phyloP scores from a whole-genome alignment of 1,284 basidiomycete species.

The Heterobasidion occidentale region DNA sequence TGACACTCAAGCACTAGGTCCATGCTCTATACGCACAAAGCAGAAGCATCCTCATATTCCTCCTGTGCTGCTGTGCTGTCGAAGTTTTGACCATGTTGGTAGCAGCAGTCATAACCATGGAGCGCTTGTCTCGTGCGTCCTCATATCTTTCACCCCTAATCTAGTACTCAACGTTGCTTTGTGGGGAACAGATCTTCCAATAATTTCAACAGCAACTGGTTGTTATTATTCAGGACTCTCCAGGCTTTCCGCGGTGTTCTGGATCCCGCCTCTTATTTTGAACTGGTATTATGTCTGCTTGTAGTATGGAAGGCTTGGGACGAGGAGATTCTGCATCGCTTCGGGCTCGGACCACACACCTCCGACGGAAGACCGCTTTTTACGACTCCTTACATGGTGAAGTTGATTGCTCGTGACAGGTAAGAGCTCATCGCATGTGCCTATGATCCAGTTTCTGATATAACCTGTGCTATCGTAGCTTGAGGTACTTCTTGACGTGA shows the following conservation, averaged over 20 bases:
- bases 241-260: conserved; percentile 17
- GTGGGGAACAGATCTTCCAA: conserved; percentile 12
- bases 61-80: conserved; percentile 10
- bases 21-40: conserved; percentile 18
- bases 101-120: conserved; percentile 15
- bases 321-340: neutral
- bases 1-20: conserved; percentile 10
- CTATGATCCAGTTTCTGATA: neutral
- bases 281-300: conserved; percentile 18
- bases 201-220: conserved; percentile 18
- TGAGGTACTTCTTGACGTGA: conserved; percentile 14
- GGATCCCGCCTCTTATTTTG: conserved; percentile 3
- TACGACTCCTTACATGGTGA: conserved; percentile 3
- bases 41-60: conserved; percentile 9
- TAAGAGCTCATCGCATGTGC: neutral
- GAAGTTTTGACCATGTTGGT: conserved; percentile 15
- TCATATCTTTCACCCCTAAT: neutral
- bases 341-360: neutral
- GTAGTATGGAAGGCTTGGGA: conserved; percentile 17
- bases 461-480: conserved; percentile 5
- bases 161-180: neutral
- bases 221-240: conserved; percentile 17
- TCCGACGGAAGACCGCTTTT: neutral
- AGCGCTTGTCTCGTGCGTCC: conserved; percentile 12
- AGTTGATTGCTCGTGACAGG: conserved; percentile 14